phyloP scores from a whole-genome alignment of 257 asterid genomes.

The Paraleonurus japonicus region DNA sequence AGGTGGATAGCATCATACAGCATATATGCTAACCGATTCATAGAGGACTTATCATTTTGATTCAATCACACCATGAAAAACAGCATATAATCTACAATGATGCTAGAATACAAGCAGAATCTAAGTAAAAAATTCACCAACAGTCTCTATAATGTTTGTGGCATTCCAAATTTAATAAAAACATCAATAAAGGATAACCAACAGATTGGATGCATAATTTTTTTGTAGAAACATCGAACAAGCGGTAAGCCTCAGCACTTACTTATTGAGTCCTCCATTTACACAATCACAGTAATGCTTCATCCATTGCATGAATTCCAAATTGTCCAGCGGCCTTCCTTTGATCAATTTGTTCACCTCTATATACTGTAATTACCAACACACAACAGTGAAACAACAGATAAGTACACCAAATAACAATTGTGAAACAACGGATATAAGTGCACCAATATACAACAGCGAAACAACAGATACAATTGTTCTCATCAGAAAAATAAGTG shows the following conservation, averaged over 20 bases:
- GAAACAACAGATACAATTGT: background rate
- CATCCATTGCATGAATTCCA: constrained; percentile 98
- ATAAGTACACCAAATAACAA: too few relatives aligned
- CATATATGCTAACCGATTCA: too few relatives aligned
- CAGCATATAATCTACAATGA: too few relatives aligned
- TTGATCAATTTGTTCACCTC: constrained; percentile 87
- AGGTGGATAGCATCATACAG: too few relatives aligned
- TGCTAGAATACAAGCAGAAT: too few relatives aligned
- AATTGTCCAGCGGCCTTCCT: constrained; percentile 85
- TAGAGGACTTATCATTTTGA: too few relatives aligned
- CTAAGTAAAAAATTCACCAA: too few relatives aligned
- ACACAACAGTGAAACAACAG: background rate
- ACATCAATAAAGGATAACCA: background rate
- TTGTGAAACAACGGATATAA: too few relatives aligned
- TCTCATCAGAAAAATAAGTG: background rate
- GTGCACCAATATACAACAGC: constrained; percentile 10
- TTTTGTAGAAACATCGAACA: background rate
- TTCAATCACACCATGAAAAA: too few relatives aligned
- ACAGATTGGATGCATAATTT: background rate
- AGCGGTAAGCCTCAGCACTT: background rate
- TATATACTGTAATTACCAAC: constrained; percentile 48
- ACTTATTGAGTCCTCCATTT: constrained; percentile 63
- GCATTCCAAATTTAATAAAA: background rate
- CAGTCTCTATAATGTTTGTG: background rate
- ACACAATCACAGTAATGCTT: constrained; percentile 72